Evolutionary conservation across 108 stramenopile species (phyloP).

Genomic region (Cylindrotheca closterium): DNA sequence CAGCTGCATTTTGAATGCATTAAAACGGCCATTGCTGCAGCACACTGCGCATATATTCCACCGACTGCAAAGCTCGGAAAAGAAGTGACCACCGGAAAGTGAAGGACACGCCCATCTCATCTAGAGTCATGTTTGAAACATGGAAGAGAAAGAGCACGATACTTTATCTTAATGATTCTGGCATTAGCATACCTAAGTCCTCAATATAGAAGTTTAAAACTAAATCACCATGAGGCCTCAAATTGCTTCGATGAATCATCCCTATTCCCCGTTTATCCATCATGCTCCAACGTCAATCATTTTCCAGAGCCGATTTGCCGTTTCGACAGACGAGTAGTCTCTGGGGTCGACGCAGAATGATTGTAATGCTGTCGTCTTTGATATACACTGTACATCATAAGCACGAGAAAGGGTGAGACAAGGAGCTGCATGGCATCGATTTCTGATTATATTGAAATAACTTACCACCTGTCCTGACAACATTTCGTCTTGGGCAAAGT

Average conservation of each 20-base stretch:
- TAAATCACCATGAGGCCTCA: too few relatives aligned
- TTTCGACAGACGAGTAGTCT: slow-evolving; percentile 32
- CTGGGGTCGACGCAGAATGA: slow-evolving; percentile 38
- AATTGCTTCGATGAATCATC: too few relatives aligned
- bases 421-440: background rate
- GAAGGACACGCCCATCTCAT: too few relatives aligned
- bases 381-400: slow-evolving; percentile 23
- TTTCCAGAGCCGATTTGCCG: slow-evolving; percentile 36
- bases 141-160: too few relatives aligned
- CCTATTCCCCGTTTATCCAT: background rate
- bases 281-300: slow-evolving; percentile 22
- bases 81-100: too few relatives aligned
- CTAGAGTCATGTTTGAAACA: too few relatives aligned
- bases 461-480: slow-evolving; percentile 45
- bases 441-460: slow-evolving; percentile 4
- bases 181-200: too few relatives aligned
- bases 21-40: background rate
- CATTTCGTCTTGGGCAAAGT: slow-evolving; percentile 31
- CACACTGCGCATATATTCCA: too few relatives aligned
- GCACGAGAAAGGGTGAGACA: background rate
- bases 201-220: too few relatives aligned
- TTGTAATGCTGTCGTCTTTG: slow-evolving; percentile 17
- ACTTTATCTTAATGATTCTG: too few relatives aligned
- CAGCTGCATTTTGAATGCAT: background rate
- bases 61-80: too few relatives aligned